Evolutionary conservation across 371 early-diverging fungal genomes (phyloP), one percentile per base, ranked within the genome.

Genomic region (Dinochytrium kinnereticum): DNA sequence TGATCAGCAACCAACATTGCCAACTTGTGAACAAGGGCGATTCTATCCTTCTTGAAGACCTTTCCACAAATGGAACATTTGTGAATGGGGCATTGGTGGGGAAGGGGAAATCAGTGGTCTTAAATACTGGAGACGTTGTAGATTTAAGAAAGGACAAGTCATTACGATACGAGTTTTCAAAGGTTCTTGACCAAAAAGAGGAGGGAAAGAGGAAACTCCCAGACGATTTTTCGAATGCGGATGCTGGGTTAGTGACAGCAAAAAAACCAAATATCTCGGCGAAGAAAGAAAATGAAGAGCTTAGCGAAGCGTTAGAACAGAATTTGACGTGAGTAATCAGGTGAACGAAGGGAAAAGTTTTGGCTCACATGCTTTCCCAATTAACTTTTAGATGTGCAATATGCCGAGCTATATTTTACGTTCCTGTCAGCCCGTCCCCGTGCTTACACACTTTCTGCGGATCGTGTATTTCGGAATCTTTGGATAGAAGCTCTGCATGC

Each of bases 401-500:
- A 7, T 80, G 80, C 59, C 75, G 71, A 1, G 80, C 71, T 37
- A 30, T 80, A 7, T 28, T 80, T 17, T 67, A 77, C 59, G 38
- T 61, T 19, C 67, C 76, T 0, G 71, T 61, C 26, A 38, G 68
- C 1, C 33, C 69, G 28, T n/a, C 68, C 17, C 76, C 76, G 2
- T 80, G 80, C 55, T 26, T 80, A 70, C 80, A 80, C 70, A 57
- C 75, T 21, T 80, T 74, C 40, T 80, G 80, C 67, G 77, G 71
- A 24, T 75, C 71, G 1, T 80, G 80, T 64, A 71, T 61, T 33
- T 66, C 67, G 26, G 59, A 55, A 15, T 75, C 76, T 72, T 44
- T 49, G 10, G 59, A 70, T 7, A 21, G 19, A 28, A 64, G 71
- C 40, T 21, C 49, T 1, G 19, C 34, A 1, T 80, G 80, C 50